phyloP scores from a whole-genome alignment of 2,329 filamentous ascomycete species.

The Penicillium concentricum region DNA sequence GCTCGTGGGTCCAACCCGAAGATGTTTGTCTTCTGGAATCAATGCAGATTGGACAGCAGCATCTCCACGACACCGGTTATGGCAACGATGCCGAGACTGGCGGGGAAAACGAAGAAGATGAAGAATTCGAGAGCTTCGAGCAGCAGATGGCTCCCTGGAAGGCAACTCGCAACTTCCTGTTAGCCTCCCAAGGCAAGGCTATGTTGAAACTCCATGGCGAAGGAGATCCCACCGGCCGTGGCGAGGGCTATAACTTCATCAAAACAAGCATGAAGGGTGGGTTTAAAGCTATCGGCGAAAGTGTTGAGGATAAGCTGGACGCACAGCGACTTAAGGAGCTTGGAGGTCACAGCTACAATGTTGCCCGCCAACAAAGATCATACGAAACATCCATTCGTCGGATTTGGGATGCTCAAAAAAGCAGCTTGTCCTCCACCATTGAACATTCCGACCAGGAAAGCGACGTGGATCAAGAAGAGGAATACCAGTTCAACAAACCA shows the following conservation, averaged over 20 bases:
- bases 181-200: slow-evolving; percentile 89
- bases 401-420: slow-evolving; percentile 88
- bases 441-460: slow-evolving; percentile 74
- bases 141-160: slow-evolving; percentile 94
- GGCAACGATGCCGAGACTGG: slow-evolving; percentile 67
- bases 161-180: slow-evolving; percentile 92
- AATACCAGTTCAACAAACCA: slow-evolving; percentile 46
- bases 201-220: slow-evolving; percentile 95
- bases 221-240: slow-evolving; percentile 89
- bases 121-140: slow-evolving; percentile 73
- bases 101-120: slow-evolving; percentile 61
- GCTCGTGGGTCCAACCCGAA: slow-evolving; percentile 89
- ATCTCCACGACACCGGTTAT: slow-evolving; percentile 87
- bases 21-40: slow-evolving; percentile 92
- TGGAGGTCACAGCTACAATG: slow-evolving; percentile 95
- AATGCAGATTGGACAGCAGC: slow-evolving; percentile 92
- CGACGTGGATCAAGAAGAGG: slow-evolving; percentile 57
- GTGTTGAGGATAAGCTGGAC: slow-evolving; percentile 81
- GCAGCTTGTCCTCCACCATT: slow-evolving; percentile 69
- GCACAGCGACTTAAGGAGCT: slow-evolving; percentile 67
- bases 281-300: slow-evolving; percentile 86
- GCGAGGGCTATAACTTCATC: slow-evolving; percentile 94
- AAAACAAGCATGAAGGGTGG: slow-evolving; percentile 99
- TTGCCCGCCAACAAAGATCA: slow-evolving; percentile 86
- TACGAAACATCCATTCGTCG: slow-evolving; percentile 89